Evolutionary conservation across 352 stramenopile species (phyloP), one percentile per base, ranked within the genome.

Genomic region (Chrysophaeum taylorii): DNA sequence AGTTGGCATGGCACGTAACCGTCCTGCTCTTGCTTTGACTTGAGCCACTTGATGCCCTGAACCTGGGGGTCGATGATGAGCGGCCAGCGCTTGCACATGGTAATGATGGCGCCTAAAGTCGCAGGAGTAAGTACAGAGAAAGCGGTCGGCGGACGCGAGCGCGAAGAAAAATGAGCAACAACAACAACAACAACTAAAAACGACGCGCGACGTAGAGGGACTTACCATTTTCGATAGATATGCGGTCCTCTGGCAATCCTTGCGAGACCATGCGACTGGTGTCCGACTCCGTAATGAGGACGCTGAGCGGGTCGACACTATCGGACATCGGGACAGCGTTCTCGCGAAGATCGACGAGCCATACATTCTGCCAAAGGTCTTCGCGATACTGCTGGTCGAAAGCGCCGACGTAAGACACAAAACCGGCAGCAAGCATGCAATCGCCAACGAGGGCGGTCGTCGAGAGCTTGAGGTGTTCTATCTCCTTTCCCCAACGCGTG

Each of bases 11-110:
- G 97, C 90, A 21, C 93, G 76, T 0, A 98, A 25, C 90, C 85
- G 52, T 90, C 85, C 71, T 97, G 93, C 75, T 97, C 91, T 36
- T 66, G 57, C 70, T 97, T 96, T 64, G 79, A 75, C 61, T 84
- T 84, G 21, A 98, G 86, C 94, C 94, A 98, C 75, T 98, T 98
- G 80, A 98, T 98, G 5, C 92, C 94, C 79, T 98, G 94, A 23
- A 94, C 76, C 76, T 98, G 94, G 68, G 94, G 94, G 75, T 98
- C 94, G 64, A 98, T 98, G 43, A 98, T 89, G 31, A 98, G 75
- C 16, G 92, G 94, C 93, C 94, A 98, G 5, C 94, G 87, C 75
- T 97, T 97, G 77, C 91, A 98, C 62, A 92, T 97, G 36, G 85
- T 96, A 74, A 98, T 97, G 64, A 98, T 95, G 0, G 92, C 91